Evolutionary conservation across 352 stramenopile species (phyloP).

Genomic region (Phytophthora parvispora): DNA sequence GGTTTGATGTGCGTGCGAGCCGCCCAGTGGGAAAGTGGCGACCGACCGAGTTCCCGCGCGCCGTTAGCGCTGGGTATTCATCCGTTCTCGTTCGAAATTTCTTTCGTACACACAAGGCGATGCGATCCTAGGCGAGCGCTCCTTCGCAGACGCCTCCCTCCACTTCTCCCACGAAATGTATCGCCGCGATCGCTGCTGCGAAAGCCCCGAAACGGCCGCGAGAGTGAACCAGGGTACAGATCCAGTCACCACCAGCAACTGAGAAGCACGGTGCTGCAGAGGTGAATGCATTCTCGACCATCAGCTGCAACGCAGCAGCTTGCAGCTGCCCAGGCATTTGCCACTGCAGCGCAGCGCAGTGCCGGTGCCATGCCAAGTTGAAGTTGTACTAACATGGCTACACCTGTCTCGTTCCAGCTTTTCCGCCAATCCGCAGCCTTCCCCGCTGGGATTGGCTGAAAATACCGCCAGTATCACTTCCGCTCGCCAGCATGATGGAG

Average conservation of each 20-base stretch:
- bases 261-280: background rate
- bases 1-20: slow-evolving; percentile 17
- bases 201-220: slow-evolving; percentile 1
- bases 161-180: slow-evolving; percentile 6
- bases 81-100: slow-evolving; percentile 28
- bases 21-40: slow-evolving; percentile 27
- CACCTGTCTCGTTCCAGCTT: background rate
- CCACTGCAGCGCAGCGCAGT: background rate
- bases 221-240: slow-evolving; percentile 10
- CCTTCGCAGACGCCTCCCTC: slow-evolving; percentile 16
- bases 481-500: slow-evolving; percentile 14
- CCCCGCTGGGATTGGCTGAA: slow-evolving; percentile 27
- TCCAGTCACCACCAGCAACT: background rate
- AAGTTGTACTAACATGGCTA: slow-evolving; percentile 5
- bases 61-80: background rate
- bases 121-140: background rate
- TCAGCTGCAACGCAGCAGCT: background rate
- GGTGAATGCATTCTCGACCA: background rate
- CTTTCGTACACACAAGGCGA: slow-evolving; percentile 9
- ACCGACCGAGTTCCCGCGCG: background rate
- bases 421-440: slow-evolving; percentile 23
- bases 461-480: slow-evolving; percentile 4
- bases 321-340: too few species aligned
- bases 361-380: slow-evolving; percentile 4
- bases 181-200: background rate